phyloP scores from a whole-genome alignment of 2,329 filamentous ascomycete genomes.

The Xylariaceae sp. region DNA sequence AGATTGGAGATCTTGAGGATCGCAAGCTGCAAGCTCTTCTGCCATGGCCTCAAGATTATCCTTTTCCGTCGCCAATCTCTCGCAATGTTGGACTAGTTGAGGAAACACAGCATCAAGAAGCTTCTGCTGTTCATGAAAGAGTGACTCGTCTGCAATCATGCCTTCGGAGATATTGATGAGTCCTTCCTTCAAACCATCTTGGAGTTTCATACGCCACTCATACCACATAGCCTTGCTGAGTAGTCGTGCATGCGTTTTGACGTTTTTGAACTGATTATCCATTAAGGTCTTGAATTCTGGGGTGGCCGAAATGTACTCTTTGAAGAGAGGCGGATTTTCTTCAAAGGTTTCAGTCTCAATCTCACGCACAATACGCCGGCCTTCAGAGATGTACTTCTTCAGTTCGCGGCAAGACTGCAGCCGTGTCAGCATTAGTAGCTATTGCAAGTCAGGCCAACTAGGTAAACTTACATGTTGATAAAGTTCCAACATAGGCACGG shows the following conservation, averaged over 20 bases:
- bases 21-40: slow-evolving; percentile 71
- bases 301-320: slow-evolving; percentile 82
- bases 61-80: slow-evolving; percentile 59
- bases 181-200: slow-evolving; percentile 75
- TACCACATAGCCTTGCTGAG: slow-evolving; percentile 98
- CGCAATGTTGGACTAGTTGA: slow-evolving; percentile 55
- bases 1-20: slow-evolving; percentile 71
- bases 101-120: slow-evolving; percentile 68
- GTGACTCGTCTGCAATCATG: slow-evolving; percentile 68
- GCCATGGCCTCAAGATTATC: slow-evolving; percentile 67
- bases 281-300: slow-evolving; percentile 80
- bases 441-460: slow-evolving; percentile 1
- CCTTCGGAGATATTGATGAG: slow-evolving; percentile 71
- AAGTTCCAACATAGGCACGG: slow-evolving; percentile 85
- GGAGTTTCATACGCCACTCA: slow-evolving; percentile 89
- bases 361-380: slow-evolving; percentile 80
- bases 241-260: slow-evolving; percentile 86
- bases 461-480: slow-evolving; percentile 72
- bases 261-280: slow-evolving; percentile 96
- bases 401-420: slow-evolving; percentile 86
- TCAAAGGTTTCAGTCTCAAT: slow-evolving; percentile 86
- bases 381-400: slow-evolving; percentile 94
- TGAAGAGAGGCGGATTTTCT: slow-evolving; percentile 87
- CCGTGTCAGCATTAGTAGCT: slow-evolving; percentile 28
- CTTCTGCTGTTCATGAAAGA: slow-evolving; percentile 64